These are phyloP conservation scores for Yamadazyma conglobata DNA, from an alignment of 1,139 yeast species.

Conservation along the genomic window DNA sequence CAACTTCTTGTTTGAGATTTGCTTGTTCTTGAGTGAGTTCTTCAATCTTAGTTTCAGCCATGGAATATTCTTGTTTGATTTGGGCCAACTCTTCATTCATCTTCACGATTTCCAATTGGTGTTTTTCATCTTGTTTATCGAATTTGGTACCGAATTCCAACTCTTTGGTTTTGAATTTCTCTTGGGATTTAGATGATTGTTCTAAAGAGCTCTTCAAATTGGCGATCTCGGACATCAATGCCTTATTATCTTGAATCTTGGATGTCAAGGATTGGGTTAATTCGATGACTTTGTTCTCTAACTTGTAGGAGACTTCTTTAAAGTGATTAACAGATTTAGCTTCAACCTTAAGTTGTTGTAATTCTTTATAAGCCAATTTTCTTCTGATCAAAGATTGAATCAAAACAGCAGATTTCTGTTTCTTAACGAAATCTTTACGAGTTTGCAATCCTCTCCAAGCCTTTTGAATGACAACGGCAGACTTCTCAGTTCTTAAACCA, in stretches of 20 bases:
- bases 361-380: constrained; percentile 64
- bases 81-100: constrained; percentile 57
- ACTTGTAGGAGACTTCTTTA: constrained; percentile 86
- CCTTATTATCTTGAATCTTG: constrained; percentile 77
- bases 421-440: constrained; percentile 40
- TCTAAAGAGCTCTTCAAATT: constrained; percentile 51
- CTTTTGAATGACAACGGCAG: constrained; percentile 72
- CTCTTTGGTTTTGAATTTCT: constrained; percentile 53
- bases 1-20: constrained; percentile 60
- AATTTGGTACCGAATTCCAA: constrained; percentile 48
- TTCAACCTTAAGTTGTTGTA: constrained; percentile 65
- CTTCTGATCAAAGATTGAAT: constrained; percentile 82
- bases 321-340: constrained; percentile 89
- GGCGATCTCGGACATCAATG: constrained; percentile 60
- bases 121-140: constrained; percentile 44
- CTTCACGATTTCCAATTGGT: constrained; percentile 47
- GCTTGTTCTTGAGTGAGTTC: constrained; percentile 64
- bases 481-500: constrained; percentile 49
- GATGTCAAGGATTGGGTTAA: constrained; percentile 79
- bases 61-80: constrained; percentile 57
- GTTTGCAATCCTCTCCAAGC: constrained; percentile 57
- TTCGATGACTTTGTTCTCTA: constrained; percentile 95
- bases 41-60: constrained; percentile 61
- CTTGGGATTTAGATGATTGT: constrained; percentile 58
- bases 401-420: constrained; percentile 54